phyloP scores from a whole-genome alignment of 1,284 basidiomycete genomes.

The Fistulinella cinereoalba region DNA sequence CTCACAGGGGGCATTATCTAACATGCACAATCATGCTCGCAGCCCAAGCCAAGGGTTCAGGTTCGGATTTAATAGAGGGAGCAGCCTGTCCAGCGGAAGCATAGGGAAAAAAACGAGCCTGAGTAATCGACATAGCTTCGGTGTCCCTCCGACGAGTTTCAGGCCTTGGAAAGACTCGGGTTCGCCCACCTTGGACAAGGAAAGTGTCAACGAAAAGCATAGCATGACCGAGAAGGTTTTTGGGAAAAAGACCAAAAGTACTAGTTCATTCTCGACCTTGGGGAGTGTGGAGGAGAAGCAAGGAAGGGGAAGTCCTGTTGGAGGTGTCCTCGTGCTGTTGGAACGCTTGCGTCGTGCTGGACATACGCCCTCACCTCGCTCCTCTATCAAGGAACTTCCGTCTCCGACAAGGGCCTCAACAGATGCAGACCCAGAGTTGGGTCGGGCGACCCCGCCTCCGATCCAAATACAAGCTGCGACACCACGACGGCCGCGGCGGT shows the following conservation, averaged over 20 bases:
- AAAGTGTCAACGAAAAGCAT: conserved; percentile 14
- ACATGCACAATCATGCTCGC: conserved; percentile 16
- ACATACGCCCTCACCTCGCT: conserved; percentile 29
- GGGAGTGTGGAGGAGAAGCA: conserved; percentile 28
- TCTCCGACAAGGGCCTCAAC: conserved; percentile 9
- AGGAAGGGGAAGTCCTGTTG: conserved; percentile 20
- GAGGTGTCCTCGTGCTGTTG: conserved; percentile 27
- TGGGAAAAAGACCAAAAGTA: conserved; percentile 20
- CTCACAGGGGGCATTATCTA: conserved; percentile 32
- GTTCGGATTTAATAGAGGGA: conserved; percentile 18
- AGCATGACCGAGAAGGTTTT: too few species aligned
- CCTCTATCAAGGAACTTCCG: conserved; percentile 24
- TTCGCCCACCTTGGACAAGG: conserved; percentile 19
- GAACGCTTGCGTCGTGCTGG: conserved; percentile 27
- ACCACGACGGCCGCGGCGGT: conserved; percentile 16
- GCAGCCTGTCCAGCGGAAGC: conserved; percentile 20
- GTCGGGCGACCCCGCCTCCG: conserved; percentile 16
- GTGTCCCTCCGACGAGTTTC: conserved; percentile 30
- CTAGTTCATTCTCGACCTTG: conserved; percentile 13
- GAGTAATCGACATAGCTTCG: conserved; percentile 13
- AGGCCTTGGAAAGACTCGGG: conserved; percentile 25
- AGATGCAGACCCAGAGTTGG: conserved; percentile 19
- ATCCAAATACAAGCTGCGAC: conserved; percentile 16
- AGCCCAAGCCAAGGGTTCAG: conserved; percentile 17
- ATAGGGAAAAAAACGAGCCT: conserved; percentile 15